Base-by-base conservation (phyloP, 805 yeast species). In the Hanseniaspora mollemarum region DNA sequence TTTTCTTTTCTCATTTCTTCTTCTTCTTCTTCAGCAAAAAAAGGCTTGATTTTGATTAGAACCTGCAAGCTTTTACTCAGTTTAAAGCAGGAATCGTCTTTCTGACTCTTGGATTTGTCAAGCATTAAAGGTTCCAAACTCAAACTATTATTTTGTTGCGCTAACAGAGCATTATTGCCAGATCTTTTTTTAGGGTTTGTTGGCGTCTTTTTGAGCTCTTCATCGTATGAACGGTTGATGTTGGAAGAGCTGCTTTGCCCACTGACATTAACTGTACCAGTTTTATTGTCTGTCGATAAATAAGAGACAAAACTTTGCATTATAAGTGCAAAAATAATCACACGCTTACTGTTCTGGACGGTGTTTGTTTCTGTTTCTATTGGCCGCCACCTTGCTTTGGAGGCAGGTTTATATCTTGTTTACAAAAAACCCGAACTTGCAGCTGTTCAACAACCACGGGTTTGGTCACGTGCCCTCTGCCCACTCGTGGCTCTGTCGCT, bases 51-150 rank as follows among this genome's bases (percentile, higher is more conserved):
- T 48, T 48, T 48, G 7, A 48, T 40, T 16, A 48, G 13, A 18
- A 48, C 51, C 18, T 39, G 45, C 9, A 48, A 18, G n/a, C 40
- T 48, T 24, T 40, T 48, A n/a, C 35, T 41, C 39, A 46, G 43
- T 28, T 37, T 32, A 15, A 21, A 19, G 4, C 22, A 13, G 9
- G 16, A 37, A 7, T 9, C 8, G n/a, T 8, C 8, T 12, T 37
- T 7, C 15, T 16, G 4, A 16, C 8, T 4, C 22, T 37, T 21
- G 6, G 32, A 25, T 39, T 39, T 39, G 4, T 39, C 43, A 25
- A 39, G 43, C 8, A 25, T 39, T n/a, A 39, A 12, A 10, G 43
- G 32, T n/a, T 9, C 32, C 8, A 39, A 16, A 35, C 6, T 35
- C 10, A 18, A 18, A 5, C 21, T 15, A 5, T n/a, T 21, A n/a